Evolutionary conservation across 78 protist genomes (phyloP).

Genomic region (Planoprotostelium fungivorum): DNA sequence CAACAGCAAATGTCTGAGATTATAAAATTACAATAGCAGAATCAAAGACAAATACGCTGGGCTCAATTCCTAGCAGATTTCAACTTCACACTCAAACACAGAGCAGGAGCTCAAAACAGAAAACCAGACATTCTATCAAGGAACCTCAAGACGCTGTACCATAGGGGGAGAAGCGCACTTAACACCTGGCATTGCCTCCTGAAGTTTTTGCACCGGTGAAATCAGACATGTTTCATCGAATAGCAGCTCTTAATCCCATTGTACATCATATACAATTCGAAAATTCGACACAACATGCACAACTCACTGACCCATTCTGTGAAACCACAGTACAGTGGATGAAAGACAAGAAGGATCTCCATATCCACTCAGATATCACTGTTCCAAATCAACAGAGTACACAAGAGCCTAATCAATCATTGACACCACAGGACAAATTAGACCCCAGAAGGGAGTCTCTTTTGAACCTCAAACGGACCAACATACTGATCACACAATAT

Average conservation of each 20-base stretch:
- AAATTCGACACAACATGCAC: neutral
- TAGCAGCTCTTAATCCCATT: neutral
- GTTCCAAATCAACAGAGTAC: neutral
- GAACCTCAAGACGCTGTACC: conserved; percentile 4
- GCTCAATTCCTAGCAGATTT: neutral
- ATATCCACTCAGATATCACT: neutral
- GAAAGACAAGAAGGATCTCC: neutral
- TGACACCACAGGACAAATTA: neutral
- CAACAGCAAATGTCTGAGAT: too few relatives aligned
- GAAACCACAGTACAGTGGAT: neutral
- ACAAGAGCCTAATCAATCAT: neutral
- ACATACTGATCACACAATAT: neutral
- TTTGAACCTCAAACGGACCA: neutral
- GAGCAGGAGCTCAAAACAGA: neutral
- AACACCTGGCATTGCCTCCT: neutral
- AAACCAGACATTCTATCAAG: conserved; percentile 14
- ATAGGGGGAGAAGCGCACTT: neutral
- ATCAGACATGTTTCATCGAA: neutral
- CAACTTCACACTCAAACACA: neutral
- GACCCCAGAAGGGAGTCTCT: neutral
- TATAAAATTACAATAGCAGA: too few relatives aligned
- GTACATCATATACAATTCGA: neutral
- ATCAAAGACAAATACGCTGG: neutral
- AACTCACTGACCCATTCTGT: neutral
- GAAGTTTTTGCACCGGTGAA: conserved; percentile 1